Percentiles rank a stretch among this genome's conserved stretches.
Evolutionary conservation across 495 filamentous ascomycete species (phyloP).

Genomic region (Podospora anserina): DNA sequence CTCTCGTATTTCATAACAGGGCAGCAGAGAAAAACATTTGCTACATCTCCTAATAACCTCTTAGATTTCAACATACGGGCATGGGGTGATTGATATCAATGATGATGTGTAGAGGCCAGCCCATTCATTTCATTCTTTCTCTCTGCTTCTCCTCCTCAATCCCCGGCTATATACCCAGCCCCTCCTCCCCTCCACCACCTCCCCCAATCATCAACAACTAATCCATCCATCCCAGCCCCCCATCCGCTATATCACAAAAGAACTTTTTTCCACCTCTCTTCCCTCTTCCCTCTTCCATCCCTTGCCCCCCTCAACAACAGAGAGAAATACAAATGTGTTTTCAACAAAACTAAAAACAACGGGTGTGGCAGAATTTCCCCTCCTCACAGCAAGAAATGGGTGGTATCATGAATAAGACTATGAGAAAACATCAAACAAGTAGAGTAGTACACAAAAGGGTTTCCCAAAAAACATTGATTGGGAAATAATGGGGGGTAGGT

Average conservation of each 20-base stretch:
- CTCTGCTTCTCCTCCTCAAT: not conserved
- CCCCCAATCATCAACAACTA: not conserved
- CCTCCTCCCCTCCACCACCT: not conserved
- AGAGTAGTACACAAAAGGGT: constrained; percentile 13
- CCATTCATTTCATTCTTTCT: not conserved
- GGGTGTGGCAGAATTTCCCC: not conserved
- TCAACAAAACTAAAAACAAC: not conserved
- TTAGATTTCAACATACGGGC: no score
- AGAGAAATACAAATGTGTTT: not conserved
- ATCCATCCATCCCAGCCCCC: not conserved
- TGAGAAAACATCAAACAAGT: not conserved
- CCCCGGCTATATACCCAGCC: no score
- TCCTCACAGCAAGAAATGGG: constrained; percentile 6
- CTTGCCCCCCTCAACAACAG: not conserved
- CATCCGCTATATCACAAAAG: not conserved
- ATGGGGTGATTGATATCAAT: not conserved
- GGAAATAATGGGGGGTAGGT: not conserved
- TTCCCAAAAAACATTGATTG: constrained; percentile 1
- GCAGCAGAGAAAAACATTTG: no score
- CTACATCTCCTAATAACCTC: no score
- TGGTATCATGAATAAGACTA: constrained; percentile 13
- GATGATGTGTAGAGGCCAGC: not conserved
- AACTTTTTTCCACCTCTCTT: not conserved
- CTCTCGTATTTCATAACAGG: no score
- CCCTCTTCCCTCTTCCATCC: not conserved